Evolutionary conservation across 2,329 filamentous ascomycete species (phyloP).

Genomic region (Botrytis galanthina): DNA sequence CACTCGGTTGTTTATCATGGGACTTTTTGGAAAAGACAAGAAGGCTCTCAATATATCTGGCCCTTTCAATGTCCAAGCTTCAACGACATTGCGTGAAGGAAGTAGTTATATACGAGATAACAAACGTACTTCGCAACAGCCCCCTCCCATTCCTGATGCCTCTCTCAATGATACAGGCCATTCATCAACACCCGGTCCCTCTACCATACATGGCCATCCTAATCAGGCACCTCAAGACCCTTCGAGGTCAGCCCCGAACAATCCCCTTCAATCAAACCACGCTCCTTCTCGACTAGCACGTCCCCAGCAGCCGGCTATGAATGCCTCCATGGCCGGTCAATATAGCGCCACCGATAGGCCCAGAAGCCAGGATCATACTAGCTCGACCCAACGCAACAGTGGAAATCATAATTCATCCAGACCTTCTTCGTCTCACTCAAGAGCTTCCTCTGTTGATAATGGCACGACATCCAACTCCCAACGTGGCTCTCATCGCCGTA

Average conservation of each 20-base stretch:
- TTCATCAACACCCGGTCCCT: neutral
- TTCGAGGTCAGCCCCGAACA: neutral
- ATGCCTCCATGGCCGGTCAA: neutral
- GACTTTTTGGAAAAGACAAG: neutral
- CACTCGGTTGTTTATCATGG: neutral
- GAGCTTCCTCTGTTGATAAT: neutral
- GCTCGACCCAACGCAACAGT: neutral
- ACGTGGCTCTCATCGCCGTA: neutral
- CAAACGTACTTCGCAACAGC: neutral
- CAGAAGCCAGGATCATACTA: neutral
- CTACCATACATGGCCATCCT: neutral
- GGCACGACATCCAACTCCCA: neutral
- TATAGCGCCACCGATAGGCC: neutral
- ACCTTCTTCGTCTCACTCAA: neutral
- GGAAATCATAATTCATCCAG: neutral
- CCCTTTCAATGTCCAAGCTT: rapidly evolving
- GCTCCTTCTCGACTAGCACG: neutral
- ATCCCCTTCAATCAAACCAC: neutral
- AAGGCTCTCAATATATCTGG: neutral
- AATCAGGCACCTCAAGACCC: neutral
- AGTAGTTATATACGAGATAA: too few species aligned
- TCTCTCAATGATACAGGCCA: neutral
- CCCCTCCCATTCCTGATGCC: neutral
- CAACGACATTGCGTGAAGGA: too few species aligned
- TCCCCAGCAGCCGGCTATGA: neutral